Percentiles rank a stretch among this genome's conserved stretches.
These are phyloP conservation scores for Herpetospermum pedunculosum DNA, from an alignment of 306 rosid species.

Conservation along the genomic window DNA sequence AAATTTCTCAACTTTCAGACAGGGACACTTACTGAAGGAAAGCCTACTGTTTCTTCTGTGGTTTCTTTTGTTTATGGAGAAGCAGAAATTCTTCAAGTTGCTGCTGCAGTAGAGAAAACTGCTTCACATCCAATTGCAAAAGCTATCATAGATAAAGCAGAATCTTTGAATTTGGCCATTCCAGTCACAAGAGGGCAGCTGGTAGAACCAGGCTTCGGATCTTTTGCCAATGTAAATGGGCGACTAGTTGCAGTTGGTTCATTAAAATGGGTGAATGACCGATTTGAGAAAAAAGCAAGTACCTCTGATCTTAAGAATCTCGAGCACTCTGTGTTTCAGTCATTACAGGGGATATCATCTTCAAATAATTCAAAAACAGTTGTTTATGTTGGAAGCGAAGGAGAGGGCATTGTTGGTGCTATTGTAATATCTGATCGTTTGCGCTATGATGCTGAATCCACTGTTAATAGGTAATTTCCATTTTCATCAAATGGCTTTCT, in stretches of 20 bases:
- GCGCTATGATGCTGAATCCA: slow-evolving; percentile 73
- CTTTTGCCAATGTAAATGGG: slow-evolving; percentile 77
- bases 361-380: slow-evolving; percentile 67
- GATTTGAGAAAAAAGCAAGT: slow-evolving; percentile 40
- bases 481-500: not conserved
- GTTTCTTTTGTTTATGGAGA: slow-evolving; percentile 54
- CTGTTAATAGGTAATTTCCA: slow-evolving; percentile 46
- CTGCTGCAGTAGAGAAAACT: slow-evolving; percentile 96
- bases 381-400: slow-evolving; percentile 92
- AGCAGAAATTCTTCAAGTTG: slow-evolving; percentile 63
- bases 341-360: slow-evolving; percentile 29
- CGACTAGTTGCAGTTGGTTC: slow-evolving; percentile 79
- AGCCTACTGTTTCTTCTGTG: slow-evolving; percentile 65
- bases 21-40: slow-evolving; percentile 95
- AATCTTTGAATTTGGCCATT: slow-evolving; percentile 54
- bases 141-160: slow-evolving; percentile 72
- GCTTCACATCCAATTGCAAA: slow-evolving; percentile 98
- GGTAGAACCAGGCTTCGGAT: slow-evolving; percentile 91
- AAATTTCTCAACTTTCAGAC: slow-evolving; percentile 49
- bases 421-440: slow-evolving; percentile 74
- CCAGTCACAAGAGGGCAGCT: slow-evolving; percentile 65
- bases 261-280: slow-evolving; percentile 61
- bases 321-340: slow-evolving; percentile 38
- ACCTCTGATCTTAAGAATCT: slow-evolving; percentile 40
- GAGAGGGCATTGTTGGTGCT: slow-evolving; percentile 83